Evolutionary conservation across 768 basidiomycete species (phyloP).

Genomic region (Myochromella boudieri): DNA sequence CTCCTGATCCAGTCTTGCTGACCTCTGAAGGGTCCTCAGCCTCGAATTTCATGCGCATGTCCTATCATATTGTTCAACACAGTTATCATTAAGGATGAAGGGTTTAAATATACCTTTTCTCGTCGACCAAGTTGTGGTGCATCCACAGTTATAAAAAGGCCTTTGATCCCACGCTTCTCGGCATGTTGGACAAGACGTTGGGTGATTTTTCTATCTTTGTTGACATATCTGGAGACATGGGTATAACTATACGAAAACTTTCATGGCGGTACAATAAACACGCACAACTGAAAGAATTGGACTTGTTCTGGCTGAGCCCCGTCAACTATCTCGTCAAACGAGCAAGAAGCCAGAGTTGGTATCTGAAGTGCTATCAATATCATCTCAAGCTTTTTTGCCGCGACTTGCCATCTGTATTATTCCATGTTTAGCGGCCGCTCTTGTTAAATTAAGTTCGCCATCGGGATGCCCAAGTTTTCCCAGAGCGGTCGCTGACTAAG

Average conservation of each 20-base stretch:
- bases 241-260: background rate
- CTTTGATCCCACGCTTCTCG: slow-evolving; percentile 87
- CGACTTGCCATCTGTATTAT: slow-evolving; percentile 48
- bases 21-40: slow-evolving; percentile 69
- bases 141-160: slow-evolving; percentile 95
- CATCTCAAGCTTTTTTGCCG: background rate
- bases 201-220: slow-evolving; percentile 84
- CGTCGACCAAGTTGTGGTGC: slow-evolving; percentile 94
- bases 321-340: slow-evolving; percentile 95
- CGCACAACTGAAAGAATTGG: slow-evolving; percentile 84
- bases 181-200: slow-evolving; percentile 88
- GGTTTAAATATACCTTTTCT: slow-evolving; percentile 56
- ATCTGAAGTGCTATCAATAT: slow-evolving; percentile 51
- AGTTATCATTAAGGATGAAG: background rate
- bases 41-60: slow-evolving; percentile 96
- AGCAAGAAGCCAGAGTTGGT: slow-evolving; percentile 92
- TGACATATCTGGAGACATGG: slow-evolving; percentile 67
- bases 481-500: slow-evolving; percentile 74
- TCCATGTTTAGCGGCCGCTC: slow-evolving; percentile 79
- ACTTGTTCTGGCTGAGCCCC: slow-evolving; percentile 76
- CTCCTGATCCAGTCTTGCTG: slow-evolving; percentile 47
- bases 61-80: slow-evolving; percentile 33
- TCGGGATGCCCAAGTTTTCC: slow-evolving; percentile 96
- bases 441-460: slow-evolving; percentile 88
- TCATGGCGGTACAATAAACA: background rate